Evolutionary conservation across 1,284 basidiomycete genomes (phyloP), one percentile per base, ranked within the genome.

Genomic region (Naganishia albida): DNA sequence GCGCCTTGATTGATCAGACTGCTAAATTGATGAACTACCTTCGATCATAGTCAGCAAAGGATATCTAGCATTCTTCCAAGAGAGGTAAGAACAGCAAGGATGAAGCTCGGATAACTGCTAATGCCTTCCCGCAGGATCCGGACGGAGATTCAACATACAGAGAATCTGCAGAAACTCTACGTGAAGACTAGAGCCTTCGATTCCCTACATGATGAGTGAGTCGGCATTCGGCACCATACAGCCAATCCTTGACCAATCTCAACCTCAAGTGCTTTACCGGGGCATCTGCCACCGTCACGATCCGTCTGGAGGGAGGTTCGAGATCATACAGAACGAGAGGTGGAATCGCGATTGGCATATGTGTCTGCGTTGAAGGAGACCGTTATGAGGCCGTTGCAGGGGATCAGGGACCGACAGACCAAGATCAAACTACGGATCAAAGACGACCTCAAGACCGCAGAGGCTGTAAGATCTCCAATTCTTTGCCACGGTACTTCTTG

Each of bases 351-450:
- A 70, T 84, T 86, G 67, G 91, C 91, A 0, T 88, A 93, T 76
- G 81, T 88, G 50, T 77, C 82, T 38, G 86, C 87, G 7, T 79
- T 94, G 51, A 82, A 81, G n/a, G 78, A 83, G 49, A 89, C 91
- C 74, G 85, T 91, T 20, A 84, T 94, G 64, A 84, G 79, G 56
- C 86, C 86, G 6, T 80, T 94, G 51, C 82, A 82, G 28, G 72
- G 81, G 34, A 78, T 93, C 55, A 90, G 87, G 87, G 91, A 93
- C 69, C 88, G 87, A 8, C 91, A 94, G 81, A 88, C 90, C 63
- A 85, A 91, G 44, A 93, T 91, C 28, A 84, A 89, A 34, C 90
- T 89, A 75, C 86, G 90, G n/a, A 89, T 95, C 74, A 89, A 88
- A 72, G 91, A 93, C 70, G 91, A 93, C 73, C 78, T 93, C 68